Evolutionary conservation across 352 stramenopile genomes (phyloP).

Genomic region (Phytophthora vignae): DNA sequence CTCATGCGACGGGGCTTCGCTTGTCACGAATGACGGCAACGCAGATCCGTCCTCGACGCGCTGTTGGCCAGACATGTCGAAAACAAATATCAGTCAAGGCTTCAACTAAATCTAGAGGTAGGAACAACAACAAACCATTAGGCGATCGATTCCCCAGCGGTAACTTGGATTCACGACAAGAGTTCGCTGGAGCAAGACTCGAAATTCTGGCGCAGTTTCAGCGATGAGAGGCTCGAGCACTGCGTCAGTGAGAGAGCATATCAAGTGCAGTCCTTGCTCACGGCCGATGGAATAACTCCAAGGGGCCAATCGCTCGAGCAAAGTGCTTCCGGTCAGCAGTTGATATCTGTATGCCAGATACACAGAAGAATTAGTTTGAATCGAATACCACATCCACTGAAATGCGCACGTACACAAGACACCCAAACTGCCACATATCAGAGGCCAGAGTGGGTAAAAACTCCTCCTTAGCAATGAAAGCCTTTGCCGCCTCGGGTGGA

Average conservation of each 20-base stretch:
- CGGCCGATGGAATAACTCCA: slow-evolving; percentile 47
- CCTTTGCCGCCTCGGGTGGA: slow-evolving; percentile 59
- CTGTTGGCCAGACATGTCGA: background rate
- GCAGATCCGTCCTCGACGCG: slow-evolving; percentile 11
- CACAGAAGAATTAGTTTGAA: background rate
- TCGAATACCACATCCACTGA: background rate
- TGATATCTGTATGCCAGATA: slow-evolving; percentile 45
- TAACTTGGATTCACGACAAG: slow-evolving; percentile 53
- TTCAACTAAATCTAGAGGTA: background rate
- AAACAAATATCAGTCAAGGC: slow-evolving; percentile 1
- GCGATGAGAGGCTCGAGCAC: slow-evolving; percentile 51
- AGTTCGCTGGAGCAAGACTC: slow-evolving; percentile 51
- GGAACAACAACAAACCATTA: slow-evolving; percentile 42
- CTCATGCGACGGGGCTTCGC: slow-evolving; percentile 20
- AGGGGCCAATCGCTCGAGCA: slow-evolving; percentile 55
- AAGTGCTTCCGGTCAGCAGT: slow-evolving; percentile 50
- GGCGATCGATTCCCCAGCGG: slow-evolving; percentile 58
- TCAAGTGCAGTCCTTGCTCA: slow-evolving; percentile 58
- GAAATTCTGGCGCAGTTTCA: slow-evolving; percentile 40
- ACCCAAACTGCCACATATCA: slow-evolving; percentile 84
- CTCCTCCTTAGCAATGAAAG: slow-evolving; percentile 48
- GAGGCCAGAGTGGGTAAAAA: slow-evolving; percentile 57
- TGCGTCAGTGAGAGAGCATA: slow-evolving; percentile 63
- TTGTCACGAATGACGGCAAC: slow-evolving; percentile 7
- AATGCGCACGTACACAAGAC: slow-evolving; percentile 57